phyloP scores from a whole-genome alignment of 192 early-diverging fungal genomes.

The Coemansia sp. region DNA sequence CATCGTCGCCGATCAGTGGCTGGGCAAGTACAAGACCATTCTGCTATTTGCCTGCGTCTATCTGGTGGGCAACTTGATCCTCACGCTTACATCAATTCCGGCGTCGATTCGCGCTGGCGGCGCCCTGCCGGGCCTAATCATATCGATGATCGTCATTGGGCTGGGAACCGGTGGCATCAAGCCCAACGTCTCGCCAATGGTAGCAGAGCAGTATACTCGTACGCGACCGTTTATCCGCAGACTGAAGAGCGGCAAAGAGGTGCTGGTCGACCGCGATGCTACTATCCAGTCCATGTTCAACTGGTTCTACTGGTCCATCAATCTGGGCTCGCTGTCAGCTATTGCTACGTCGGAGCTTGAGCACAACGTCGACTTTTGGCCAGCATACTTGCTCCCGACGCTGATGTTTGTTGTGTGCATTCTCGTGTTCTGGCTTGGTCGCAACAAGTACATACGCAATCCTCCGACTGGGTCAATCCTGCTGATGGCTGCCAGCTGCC shows the following conservation, averaged over 20 bases:
- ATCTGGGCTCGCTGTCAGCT: slow-evolving; percentile 54
- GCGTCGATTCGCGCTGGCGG: slow-evolving; percentile 51
- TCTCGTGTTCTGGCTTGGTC: slow-evolving; percentile 50
- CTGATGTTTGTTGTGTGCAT: slow-evolving; percentile 52
- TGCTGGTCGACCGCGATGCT: slow-evolving; percentile 60
- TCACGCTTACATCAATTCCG: slow-evolving; percentile 62
- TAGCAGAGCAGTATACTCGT: slow-evolving; percentile 63
- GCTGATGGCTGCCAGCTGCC: slow-evolving; percentile 7
- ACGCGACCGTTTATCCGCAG: slow-evolving; percentile 54
- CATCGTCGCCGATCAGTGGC: slow-evolving; percentile 65
- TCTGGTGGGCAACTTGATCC: slow-evolving; percentile 58
- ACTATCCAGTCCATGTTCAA: slow-evolving; percentile 72
- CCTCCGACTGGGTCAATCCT: slow-evolving; percentile 55
- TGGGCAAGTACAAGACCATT: slow-evolving; percentile 72
- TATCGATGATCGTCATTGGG: slow-evolving; percentile 66
- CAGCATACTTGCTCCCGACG: slow-evolving; percentile 54
- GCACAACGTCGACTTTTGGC: slow-evolving; percentile 52
- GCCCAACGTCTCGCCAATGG: slow-evolving; percentile 68
- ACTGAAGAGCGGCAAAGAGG: slow-evolving; percentile 48
- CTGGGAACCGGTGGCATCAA: slow-evolving; percentile 77
- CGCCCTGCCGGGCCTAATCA: slow-evolving; percentile 61
- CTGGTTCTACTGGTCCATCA: slow-evolving; percentile 72
- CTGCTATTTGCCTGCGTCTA: slow-evolving; percentile 62
- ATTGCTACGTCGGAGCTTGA: slow-evolving; percentile 54
- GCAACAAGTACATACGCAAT: slow-evolving; percentile 38